Conservation (phyloP, 805 yeast species). For the Ogataea ramenticola region DNA sequence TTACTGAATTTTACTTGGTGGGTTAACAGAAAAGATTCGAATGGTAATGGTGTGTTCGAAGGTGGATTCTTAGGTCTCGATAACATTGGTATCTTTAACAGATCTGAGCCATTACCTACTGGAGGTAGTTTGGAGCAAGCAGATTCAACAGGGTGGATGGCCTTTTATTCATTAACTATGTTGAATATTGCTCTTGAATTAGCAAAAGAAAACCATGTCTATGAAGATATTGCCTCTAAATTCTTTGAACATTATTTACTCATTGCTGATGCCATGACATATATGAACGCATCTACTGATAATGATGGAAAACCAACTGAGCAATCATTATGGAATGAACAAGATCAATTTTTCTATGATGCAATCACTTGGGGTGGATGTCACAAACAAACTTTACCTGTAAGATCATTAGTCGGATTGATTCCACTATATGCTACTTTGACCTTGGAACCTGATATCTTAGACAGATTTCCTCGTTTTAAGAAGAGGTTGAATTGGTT, state of each 20-base stretch:
- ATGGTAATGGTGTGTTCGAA: slow-evolving; percentile 85
- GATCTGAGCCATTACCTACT: slow-evolving; percentile 89
- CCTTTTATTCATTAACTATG: slow-evolving; percentile 85
- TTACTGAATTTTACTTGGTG: slow-evolving; percentile 93
- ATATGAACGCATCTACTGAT: slow-evolving; percentile 33
- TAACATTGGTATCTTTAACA: slow-evolving; percentile 85
- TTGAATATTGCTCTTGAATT: slow-evolving; percentile 86
- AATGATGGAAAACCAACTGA: slow-evolving; percentile 30
- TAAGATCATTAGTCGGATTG: slow-evolving; percentile 83
- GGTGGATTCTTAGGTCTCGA: slow-evolving; percentile 93
- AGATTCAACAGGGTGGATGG: slow-evolving; percentile 98
- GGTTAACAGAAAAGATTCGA: slow-evolving; percentile 86
- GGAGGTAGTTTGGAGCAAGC: slow-evolving; percentile 91
- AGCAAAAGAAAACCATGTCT: slow-evolving; percentile 77
- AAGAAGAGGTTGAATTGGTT: slow-evolving; percentile 83
- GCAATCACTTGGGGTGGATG: slow-evolving; percentile 78
- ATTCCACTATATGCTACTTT: slow-evolving; percentile 86
- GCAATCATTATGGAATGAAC: slow-evolving; percentile 82
- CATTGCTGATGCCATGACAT: slow-evolving; percentile 92
- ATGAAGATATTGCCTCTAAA: slow-evolving; percentile 90
- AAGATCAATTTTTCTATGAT: slow-evolving; percentile 84
- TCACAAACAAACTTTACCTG: slow-evolving; percentile 63
- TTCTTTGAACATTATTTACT: slow-evolving; percentile 88
- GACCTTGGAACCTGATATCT: slow-evolving; percentile 78
- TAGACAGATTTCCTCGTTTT: slow-evolving; percentile 74